phyloP scores from a whole-genome alignment of 2,329 filamentous ascomycete genomes.

The Coleophoma eucalyptorum region DNA sequence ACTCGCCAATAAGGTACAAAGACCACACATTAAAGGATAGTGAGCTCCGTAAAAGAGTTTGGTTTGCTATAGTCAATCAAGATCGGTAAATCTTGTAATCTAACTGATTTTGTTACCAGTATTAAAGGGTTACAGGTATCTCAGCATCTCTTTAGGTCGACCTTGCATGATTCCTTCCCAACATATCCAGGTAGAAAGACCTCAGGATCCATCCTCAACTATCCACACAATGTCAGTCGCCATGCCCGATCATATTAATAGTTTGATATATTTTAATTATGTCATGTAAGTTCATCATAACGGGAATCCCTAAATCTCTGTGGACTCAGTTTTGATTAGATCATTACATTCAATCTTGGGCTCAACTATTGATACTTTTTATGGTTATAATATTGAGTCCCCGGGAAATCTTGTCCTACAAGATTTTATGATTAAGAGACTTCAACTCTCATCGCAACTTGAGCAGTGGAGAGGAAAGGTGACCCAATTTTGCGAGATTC shows the following conservation, averaged over 20 bases:
- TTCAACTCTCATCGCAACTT: constrained; percentile 8
- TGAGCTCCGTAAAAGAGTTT: constrained; percentile 23
- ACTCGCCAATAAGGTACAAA: constrained; percentile 25
- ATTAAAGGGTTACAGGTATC: constrained; percentile 1
- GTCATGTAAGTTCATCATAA: neutral
- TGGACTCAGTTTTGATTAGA: neutral
- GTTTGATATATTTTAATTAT: neutral
- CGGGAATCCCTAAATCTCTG: neutral
- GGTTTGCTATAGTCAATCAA: constrained; percentile 28
- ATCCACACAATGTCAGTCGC: neutral
- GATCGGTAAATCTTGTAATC: constrained; percentile 13
- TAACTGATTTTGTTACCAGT: constrained; percentile 2
- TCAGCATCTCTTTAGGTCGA: neutral
- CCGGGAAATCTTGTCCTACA: neutral
- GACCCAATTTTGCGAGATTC: constrained; percentile 1
- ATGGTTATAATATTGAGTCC: constrained; percentile 11
- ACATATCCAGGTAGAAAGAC: neutral
- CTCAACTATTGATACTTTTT: neutral
- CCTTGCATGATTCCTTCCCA: neutral
- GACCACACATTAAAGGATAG: constrained; percentile 17
- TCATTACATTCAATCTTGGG: neutral
- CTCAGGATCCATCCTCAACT: neutral
- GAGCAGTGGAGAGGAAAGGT: constrained; percentile 7
- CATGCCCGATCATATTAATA: neutral
- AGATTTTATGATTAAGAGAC: constrained; percentile 6